phyloP scores from a whole-genome alignment of 441 rosid genomes.

The Pelargonium citronellum region DNA sequence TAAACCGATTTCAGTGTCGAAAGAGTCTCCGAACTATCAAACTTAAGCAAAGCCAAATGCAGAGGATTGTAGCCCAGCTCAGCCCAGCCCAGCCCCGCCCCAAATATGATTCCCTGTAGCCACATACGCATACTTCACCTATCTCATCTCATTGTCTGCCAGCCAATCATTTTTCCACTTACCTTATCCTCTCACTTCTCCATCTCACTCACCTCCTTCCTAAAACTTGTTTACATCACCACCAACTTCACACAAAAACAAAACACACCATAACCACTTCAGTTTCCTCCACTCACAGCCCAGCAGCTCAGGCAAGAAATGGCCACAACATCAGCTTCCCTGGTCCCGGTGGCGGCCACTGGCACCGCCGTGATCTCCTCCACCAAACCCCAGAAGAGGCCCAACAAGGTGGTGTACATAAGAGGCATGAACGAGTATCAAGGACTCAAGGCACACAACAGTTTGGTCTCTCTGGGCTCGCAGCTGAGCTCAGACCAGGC shows the following conservation, averaged over 20 bases:
- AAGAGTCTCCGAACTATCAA: no score
- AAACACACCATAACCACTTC: not conserved
- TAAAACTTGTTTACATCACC: not conserved
- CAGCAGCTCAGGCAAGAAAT: not conserved
- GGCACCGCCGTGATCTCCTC: not conserved
- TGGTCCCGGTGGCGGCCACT: not conserved
- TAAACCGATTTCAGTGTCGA: no score
- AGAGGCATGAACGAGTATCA: not conserved
- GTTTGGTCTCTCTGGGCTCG: no score
- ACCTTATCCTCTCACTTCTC: not conserved
- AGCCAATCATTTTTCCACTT: not conserved
- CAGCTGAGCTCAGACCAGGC: no score
- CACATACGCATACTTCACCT: not conserved
- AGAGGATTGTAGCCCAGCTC: no score
- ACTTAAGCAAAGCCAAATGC: no score
- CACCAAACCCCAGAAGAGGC: not conserved
- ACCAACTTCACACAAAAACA: not conserved
- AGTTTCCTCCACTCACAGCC: not conserved
- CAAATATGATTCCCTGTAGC: no score
- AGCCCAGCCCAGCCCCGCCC: no score
- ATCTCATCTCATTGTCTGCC: constrained; percentile 2
- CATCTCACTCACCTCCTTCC: not conserved
- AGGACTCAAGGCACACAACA: not conserved
- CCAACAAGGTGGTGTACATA: not conserved
- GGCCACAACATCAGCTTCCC: not conserved